These are phyloP conservation scores for Priceomyces castillae DNA, from an alignment of 805 yeast genomes.

Conservation along the genomic window DNA sequence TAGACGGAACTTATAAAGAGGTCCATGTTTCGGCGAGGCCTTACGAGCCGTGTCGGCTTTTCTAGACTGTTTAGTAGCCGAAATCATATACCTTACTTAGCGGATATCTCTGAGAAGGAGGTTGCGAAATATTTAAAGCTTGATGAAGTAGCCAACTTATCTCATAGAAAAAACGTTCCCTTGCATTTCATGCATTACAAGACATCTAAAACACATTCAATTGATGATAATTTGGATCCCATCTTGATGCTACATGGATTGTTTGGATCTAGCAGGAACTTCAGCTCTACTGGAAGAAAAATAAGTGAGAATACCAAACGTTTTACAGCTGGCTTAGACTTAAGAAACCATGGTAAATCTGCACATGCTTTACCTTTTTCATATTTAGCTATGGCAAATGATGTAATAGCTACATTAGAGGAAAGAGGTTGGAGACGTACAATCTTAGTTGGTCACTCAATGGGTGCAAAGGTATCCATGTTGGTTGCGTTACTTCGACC, in stretches of 20 bases:
- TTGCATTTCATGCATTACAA: slow-evolving; percentile 12
- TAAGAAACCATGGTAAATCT: slow-evolving; percentile 56
- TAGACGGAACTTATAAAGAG: too few relatives aligned
- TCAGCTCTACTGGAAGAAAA: slow-evolving; percentile 35
- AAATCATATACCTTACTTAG: not conserved
- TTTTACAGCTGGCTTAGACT: slow-evolving; percentile 44
- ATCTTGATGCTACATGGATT: slow-evolving; percentile 53
- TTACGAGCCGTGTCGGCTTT: not conserved
- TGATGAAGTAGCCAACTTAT: slow-evolving; percentile 2
- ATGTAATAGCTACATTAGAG: slow-evolving; percentile 36
- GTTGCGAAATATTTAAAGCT: not conserved
- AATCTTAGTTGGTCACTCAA: slow-evolving; percentile 49
- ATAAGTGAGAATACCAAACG: slow-evolving; percentile 29
- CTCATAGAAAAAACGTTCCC: slow-evolving; percentile 4
- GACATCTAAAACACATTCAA: slow-evolving; percentile 4
- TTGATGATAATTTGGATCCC: slow-evolving; percentile 22
- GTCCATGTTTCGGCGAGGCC: not conserved
- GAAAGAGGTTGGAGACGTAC: slow-evolving; percentile 16
- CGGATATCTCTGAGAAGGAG: not conserved
- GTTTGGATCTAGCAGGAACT: slow-evolving; percentile 49
- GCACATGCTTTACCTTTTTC: slow-evolving; percentile 43
- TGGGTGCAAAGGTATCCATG: slow-evolving; percentile 62
- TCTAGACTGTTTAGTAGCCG: not conserved
- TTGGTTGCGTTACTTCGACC: slow-evolving; percentile 41
- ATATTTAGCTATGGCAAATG: slow-evolving; percentile 44